Conservation (phyloP, 2,329 filamentous ascomycete genomes). For the Alternaria ethzedia region DNA sequence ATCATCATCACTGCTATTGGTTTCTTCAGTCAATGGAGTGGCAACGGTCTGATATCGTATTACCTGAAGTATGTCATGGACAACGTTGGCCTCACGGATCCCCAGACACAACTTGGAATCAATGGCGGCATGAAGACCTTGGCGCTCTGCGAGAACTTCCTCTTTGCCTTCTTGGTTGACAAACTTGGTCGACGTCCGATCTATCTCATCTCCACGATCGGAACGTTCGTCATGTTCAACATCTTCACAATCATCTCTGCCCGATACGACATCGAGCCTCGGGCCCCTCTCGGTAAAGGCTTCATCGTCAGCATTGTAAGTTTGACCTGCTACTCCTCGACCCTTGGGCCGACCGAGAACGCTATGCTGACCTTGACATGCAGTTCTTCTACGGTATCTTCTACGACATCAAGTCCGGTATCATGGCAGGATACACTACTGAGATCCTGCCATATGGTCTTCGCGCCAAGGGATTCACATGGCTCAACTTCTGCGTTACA, state of each 20-base stretch:
- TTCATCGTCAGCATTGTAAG: constrained; percentile 14
- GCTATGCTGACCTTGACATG: not conserved
- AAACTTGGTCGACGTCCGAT: constrained; percentile 51
- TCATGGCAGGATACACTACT: constrained; percentile 35
- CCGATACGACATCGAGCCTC: constrained; percentile 9
- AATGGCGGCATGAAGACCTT: constrained; percentile 50
- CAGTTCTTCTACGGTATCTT: constrained; percentile 19
- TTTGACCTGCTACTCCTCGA: not conserved
- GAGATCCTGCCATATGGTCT: constrained; percentile 44
- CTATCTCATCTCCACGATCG: constrained; percentile 51
- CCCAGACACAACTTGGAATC: constrained; percentile 46
- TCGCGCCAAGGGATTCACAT: constrained; percentile 20
- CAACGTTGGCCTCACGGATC: constrained; percentile 47
- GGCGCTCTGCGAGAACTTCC: constrained; percentile 46
- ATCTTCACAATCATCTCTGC: constrained; percentile 50
- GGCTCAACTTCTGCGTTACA: constrained; percentile 13
- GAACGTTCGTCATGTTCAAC: constrained; percentile 53
- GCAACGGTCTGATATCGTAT: constrained; percentile 50
- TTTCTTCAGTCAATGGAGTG: constrained; percentile 49
- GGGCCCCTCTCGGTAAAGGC: constrained; percentile 2
- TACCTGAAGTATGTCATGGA: constrained; percentile 48
- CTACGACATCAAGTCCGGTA: constrained; percentile 16
- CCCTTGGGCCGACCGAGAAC: not conserved
- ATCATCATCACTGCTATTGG: constrained; percentile 49
- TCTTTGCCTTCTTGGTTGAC: constrained; percentile 45